Base-by-base conservation (phyloP, 2,329 filamentous ascomycete genomes). In the Didymellaceae sp. region DNA sequence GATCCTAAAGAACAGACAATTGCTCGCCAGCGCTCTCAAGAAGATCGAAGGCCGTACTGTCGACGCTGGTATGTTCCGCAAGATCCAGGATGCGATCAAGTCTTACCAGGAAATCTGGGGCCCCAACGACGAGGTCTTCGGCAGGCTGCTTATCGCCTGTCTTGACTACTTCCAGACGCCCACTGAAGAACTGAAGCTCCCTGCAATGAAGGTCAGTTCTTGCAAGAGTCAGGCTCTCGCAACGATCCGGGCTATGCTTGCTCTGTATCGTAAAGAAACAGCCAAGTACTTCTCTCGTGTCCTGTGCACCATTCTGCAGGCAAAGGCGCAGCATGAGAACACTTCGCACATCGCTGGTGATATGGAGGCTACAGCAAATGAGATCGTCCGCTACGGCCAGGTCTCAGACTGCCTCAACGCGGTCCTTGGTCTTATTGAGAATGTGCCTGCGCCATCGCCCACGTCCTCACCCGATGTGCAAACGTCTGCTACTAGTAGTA, bases 31-130 rank as follows among this genome's bases (percentile, higher is more conserved):
- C 61, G 89, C 87, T 40, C 89, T 92, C 59, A 78, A 85, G 42
- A 88, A 89, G 57, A 86, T 92, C 60, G 85, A 85, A 59, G 80
- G 83, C 22, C 84, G 85, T 62, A 84, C 84, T 1, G 81, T 93
- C n/a, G 89, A 92, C 66, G 88, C 89, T 3, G 88, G 91, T 66
- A 89, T 89, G 48, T 91, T 92, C 78, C 84, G 89, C 44, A 89
- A 89, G 64, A 78, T 92, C 39, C 89, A 92, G 70, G 86, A 86
- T 30, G 81, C 91, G 57, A 81, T 91, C 52, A 86, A 87, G 57
- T 86, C 88, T 51, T 83, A 80, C 65, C 70, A 74, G 62, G 80
- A 85, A 11, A 78, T 84, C 16, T 85, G 89, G 66, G 80, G 81
- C 1, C 83, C 87, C 52, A 84, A 87, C 38, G 85, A 87, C 62